Evolutionary conservation across 208 protist species (phyloP), one percentile per base, ranked within the genome.

Genomic region (Sergeia podlipaevii): DNA sequence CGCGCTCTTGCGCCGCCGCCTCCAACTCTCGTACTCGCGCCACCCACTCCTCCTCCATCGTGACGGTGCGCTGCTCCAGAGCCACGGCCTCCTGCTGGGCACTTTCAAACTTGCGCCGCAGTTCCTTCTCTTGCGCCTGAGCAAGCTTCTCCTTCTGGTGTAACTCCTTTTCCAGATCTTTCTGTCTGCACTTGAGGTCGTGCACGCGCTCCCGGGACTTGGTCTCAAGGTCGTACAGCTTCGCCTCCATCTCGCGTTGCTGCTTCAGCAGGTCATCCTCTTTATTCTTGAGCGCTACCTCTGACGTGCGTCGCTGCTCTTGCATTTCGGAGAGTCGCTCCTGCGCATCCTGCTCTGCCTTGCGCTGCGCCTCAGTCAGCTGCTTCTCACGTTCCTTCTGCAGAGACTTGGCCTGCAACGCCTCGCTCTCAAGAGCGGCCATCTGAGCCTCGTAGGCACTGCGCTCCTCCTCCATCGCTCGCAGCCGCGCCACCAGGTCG

Each of bases 391-490:
- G 62, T 32, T 72, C 45, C 55, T 75, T 66, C 24, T 85, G 72
- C 60, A 81, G 65, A 20, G 32, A 21, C 20, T 64, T 62, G 4
- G 72, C 60, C 17, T 62, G 53, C 36, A 90, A 77, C 3, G 73
- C 58, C 55, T 90, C 70, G 6, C 27, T 68, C 64, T 88, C 79
- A n/a, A 94, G 65, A 4, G 62, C 61, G 27, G 64, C 55, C 78
- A 94, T 80, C 52, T 80, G 79, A 13, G 42, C 58, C 47, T 90
- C 70, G 60, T 87, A 91, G 15, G 55, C 28, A 32, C 67, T 43
- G n/a, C 72, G 69, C 70, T 90, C 60, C 29, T 74, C 74, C 48
- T 89, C 82, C 62, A 82, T 56, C 30, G 74, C 65, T 6, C 60
- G 77, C 61, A 83, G 62, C 6, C 61, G 70, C 27, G 41, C 49